Conservation (phyloP, 2,329 filamentous ascomycete species). For the Sarocladium brachiariae region DNA sequence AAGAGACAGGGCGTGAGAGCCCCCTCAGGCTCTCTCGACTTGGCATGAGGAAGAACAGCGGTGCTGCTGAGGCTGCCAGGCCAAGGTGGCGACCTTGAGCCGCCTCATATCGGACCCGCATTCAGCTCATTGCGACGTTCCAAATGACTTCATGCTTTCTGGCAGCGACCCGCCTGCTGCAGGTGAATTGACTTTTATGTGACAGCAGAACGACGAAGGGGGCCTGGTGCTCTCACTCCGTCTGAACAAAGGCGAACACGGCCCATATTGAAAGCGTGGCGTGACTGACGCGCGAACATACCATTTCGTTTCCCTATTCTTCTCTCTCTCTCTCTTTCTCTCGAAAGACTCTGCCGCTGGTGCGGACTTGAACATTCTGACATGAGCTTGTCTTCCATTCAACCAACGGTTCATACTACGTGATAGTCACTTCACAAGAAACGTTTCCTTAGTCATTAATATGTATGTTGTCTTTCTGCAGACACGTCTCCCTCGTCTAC, state of each 20-base stretch:
- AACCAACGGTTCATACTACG: no score
- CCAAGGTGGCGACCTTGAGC: slow-evolving; percentile 42
- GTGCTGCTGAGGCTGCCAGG: slow-evolving; percentile 33
- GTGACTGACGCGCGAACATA: neutral
- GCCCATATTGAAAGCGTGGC: neutral
- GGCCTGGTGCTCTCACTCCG: neutral
- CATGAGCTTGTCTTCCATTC: no score
- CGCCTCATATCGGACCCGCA: neutral
- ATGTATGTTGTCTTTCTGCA: no score
- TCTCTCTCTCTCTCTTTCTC: no score
- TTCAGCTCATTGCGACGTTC: neutral
- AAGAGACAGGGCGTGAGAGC: slow-evolving; percentile 37
- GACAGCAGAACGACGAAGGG: neutral
- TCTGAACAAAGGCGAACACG: no score
- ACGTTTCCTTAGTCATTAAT: no score
- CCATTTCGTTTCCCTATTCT: neutral
- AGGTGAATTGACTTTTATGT: neutral
- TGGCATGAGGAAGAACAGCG: slow-evolving; percentile 33
- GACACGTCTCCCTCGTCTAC: no score
- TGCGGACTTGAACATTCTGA: neutral
- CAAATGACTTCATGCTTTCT: neutral
- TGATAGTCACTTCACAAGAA: no score
- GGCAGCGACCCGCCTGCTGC: neutral
- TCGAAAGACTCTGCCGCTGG: no score
- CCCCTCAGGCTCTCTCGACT: slow-evolving; percentile 40